Conservation (phyloP, 2,329 filamentous ascomycete genomes). For the Sarocladiaceae sp. region DNA sequence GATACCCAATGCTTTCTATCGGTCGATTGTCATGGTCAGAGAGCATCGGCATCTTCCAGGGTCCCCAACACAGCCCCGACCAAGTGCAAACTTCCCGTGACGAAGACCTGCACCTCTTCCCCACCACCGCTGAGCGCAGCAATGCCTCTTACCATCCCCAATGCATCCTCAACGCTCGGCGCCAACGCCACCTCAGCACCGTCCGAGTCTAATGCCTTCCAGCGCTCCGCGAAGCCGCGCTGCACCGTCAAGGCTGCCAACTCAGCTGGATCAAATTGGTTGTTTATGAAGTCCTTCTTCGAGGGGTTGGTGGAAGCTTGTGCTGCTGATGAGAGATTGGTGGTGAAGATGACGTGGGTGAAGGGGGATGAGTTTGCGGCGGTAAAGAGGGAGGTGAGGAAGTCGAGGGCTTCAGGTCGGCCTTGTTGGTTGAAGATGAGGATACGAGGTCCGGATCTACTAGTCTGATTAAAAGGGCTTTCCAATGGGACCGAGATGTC, state of each 20-base stretch:
- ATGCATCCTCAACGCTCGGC: conserved; percentile 48
- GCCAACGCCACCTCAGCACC: conserved; percentile 37
- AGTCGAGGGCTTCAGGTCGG: conserved; percentile 45
- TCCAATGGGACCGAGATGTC: not conserved
- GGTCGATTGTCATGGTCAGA: conserved; percentile 20
- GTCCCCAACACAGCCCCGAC: conserved; percentile 49
- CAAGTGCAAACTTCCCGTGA: conserved; percentile 59
- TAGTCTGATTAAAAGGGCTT: too few relatives aligned
- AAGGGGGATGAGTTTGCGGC: conserved; percentile 42
- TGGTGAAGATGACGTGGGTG: conserved; percentile 74
- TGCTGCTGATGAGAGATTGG: conserved; percentile 51
- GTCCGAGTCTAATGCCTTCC: conserved; percentile 39
- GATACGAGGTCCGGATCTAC: conserved; percentile 33
- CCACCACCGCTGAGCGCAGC: conserved; percentile 16
- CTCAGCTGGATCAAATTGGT: conserved; percentile 44
- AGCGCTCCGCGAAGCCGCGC: conserved; percentile 45
- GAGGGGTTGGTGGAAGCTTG: conserved; percentile 40
- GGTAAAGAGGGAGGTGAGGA: conserved; percentile 41
- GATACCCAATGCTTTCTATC: conserved; percentile 9
- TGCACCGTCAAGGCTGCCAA: conserved; percentile 47
- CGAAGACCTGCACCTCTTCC: conserved; percentile 38
- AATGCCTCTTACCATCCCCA: conserved; percentile 26
- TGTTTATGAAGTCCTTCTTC: conserved; percentile 52
- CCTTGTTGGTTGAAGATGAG: conserved; percentile 88
- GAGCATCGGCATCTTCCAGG: conserved; percentile 38